These are phyloP conservation scores for Phytophthora ohioensis DNA, from an alignment of 352 stramenopile genomes.

Conservation along the genomic window DNA sequence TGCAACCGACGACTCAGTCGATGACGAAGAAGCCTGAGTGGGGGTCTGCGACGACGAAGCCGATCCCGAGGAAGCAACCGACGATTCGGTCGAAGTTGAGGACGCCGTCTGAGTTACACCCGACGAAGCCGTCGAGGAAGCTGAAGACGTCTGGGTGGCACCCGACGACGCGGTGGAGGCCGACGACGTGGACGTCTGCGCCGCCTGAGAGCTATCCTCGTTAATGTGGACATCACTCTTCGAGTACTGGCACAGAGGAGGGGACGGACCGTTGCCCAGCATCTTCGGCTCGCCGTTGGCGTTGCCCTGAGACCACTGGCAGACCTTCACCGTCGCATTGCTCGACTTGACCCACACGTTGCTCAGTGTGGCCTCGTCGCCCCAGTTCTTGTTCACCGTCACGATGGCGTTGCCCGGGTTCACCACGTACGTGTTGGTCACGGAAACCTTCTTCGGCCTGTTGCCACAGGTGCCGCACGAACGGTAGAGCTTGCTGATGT, in stretches of 20 bases:
- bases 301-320: slow-evolving; percentile 42
- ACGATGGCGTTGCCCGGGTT: slow-evolving; percentile 42
- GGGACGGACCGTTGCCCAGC: slow-evolving; percentile 38
- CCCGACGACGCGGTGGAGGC: slow-evolving; percentile 11
- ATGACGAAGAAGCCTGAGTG: slow-evolving; percentile 12
- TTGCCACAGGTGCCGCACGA: slow-evolving; percentile 29
- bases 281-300: slow-evolving; percentile 24
- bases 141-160: slow-evolving; percentile 12
- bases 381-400: slow-evolving; percentile 54
- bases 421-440: slow-evolving; percentile 41
- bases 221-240: slow-evolving; percentile 38
- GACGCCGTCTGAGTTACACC: slow-evolving; percentile 10
- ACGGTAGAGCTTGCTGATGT: slow-evolving; percentile 32
- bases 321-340: slow-evolving; percentile 32
- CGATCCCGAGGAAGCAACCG: not conserved
- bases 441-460: slow-evolving; percentile 5
- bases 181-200: slow-evolving; percentile 1
- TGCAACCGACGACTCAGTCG: not conserved
- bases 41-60: slow-evolving; percentile 12
- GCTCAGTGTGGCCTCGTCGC: slow-evolving; percentile 49
- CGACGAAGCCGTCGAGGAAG: slow-evolving; percentile 14
- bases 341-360: slow-evolving; percentile 39
- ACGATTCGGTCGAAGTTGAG: no score
- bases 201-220: slow-evolving; percentile 22
- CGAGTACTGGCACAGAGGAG: slow-evolving; percentile 36